Evolutionary conservation across 495 filamentous ascomycete species (phyloP), one percentile per base, ranked within the genome.

Genomic region (Penicillium macrosclerotiorum): DNA sequence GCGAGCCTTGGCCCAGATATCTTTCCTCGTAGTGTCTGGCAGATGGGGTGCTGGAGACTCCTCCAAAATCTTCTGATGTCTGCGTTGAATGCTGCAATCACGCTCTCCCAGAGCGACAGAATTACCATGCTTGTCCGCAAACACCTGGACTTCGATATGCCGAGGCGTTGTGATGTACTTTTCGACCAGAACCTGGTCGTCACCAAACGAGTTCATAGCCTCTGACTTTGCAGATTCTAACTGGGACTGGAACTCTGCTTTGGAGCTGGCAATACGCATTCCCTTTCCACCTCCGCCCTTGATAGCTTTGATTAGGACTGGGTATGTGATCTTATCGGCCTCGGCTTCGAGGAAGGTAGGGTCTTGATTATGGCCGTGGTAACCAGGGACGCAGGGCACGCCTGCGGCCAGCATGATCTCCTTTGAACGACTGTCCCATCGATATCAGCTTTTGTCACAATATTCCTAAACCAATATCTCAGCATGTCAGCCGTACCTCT

Each of bases 101-200:
- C 89, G 72, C 65, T 95, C 89, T 16, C 89, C 89, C 1, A 95
- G 69, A 3, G 89, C 87, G 5, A 95, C 87, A 33, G 81, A 87
- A 62, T 89, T 90, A 1, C 89, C 89, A 55, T 89, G 75, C 59
- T 86, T 84, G 58, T 99, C 93, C 22, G 93, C 93, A 63, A 99
- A 97, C 3, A 99, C 81, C 62, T 99, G 93, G 9, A 99, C 94
- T 65, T 99, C 93, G 45, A 99, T 95, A 59, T 99, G 93, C 31
- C 94, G 78, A 17, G 94, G 93, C 11, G 88, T 90, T 3, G 85
- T 86, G 58, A 99, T 92, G 62, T 96, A 99, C 63, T 90, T 94
- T 71, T 99, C 93, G 13, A 99, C 88, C 27, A 99, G 69, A 71
- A 97, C 95, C n/a, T 89, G 81, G 64, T 96, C 90, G 54, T 96